Percentiles rank a stretch among this genome's conserved stretches.
Evolutionary conservation across 768 basidiomycete genomes (phyloP).

Genomic region (Auricularia heimuer): DNA sequence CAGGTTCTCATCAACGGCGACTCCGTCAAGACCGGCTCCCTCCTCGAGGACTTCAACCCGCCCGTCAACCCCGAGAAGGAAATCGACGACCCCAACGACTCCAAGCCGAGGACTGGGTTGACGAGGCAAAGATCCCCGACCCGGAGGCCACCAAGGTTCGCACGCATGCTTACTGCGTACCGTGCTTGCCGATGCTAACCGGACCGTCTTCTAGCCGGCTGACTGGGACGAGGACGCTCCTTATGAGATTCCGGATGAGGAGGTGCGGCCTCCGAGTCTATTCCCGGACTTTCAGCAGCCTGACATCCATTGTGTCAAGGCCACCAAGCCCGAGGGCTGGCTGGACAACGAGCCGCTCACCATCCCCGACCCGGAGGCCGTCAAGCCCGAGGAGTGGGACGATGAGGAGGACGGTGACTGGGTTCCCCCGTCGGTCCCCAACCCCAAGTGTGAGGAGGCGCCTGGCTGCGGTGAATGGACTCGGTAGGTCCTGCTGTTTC

Average conservation of each 20-base stretch:
- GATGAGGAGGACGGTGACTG: conserved; percentile 99
- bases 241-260: conserved; percentile 79
- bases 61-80: conserved; percentile 86
- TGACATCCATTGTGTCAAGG: background rate
- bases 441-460: conserved; percentile 83
- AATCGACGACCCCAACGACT: conserved; percentile 87
- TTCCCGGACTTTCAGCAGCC: too few species aligned
- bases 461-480: conserved; percentile 96
- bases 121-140: conserved; percentile 76
- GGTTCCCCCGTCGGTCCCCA: conserved; percentile 81
- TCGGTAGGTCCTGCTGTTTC: conserved; percentile 31
- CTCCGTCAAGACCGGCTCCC: conserved; percentile 63
- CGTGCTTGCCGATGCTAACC: background rate
- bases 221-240: conserved; percentile 99
- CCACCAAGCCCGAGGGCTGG: conserved; percentile 87
- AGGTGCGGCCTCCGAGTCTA: conserved; percentile 33
- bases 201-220: conserved; percentile 46
- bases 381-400: conserved; percentile 99
- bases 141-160: conserved; percentile 71
- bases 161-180: background rate
- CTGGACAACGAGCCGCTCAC: conserved; percentile 74
- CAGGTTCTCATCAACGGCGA: conserved; percentile 87
- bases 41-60: conserved; percentile 91
- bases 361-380: conserved; percentile 86
- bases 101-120: conserved; percentile 89